A percentile compares a stretch with the other conserved stretches of the same genome.
Conservation (phyloP, 2,329 filamentous ascomycete species). For the Amylocarpus encephaloides region DNA sequence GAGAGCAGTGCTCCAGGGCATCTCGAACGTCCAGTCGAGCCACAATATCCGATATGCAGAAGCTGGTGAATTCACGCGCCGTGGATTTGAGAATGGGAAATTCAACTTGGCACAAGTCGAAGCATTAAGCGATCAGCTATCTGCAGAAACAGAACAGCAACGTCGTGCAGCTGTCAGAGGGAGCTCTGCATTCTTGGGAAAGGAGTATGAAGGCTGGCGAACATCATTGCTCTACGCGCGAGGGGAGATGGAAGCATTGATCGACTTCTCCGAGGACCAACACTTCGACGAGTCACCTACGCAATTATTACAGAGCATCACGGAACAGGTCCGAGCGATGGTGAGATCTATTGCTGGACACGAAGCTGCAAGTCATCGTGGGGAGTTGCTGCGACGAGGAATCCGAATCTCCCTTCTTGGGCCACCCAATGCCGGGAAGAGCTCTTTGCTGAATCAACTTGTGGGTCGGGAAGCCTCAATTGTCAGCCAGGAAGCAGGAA, state of each 20-base stretch:
- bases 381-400: slow-evolving; percentile 76
- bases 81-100: slow-evolving; percentile 81
- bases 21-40: slow-evolving; percentile 46
- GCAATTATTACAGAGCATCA: slow-evolving; percentile 65
- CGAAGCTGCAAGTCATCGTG: slow-evolving; percentile 69
- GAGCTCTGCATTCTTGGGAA: slow-evolving; percentile 61
- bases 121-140: slow-evolving; percentile 54
- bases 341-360: slow-evolving; percentile 59
- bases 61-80: slow-evolving; percentile 88
- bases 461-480: slow-evolving; percentile 93
- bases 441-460: slow-evolving; percentile 82
- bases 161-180: slow-evolving; percentile 78
- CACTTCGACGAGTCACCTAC: slow-evolving; percentile 85
- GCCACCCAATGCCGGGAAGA: slow-evolving; percentile 92
- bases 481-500: slow-evolving; percentile 86
- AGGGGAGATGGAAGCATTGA: slow-evolving; percentile 88
- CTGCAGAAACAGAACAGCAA: slow-evolving; percentile 84
- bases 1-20: slow-evolving; percentile 74
- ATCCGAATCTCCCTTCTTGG: slow-evolving; percentile 83
- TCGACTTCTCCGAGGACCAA: slow-evolving; percentile 96
- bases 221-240: slow-evolving; percentile 69
- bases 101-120: slow-evolving; percentile 82
- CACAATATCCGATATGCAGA: slow-evolving; percentile 73
- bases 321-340: slow-evolving; percentile 55
- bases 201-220: slow-evolving; percentile 79